These are phyloP conservation scores for Trichosporon coremiiforme DNA, from an alignment of 1,284 basidiomycete genomes.

Conservation along the genomic window DNA sequence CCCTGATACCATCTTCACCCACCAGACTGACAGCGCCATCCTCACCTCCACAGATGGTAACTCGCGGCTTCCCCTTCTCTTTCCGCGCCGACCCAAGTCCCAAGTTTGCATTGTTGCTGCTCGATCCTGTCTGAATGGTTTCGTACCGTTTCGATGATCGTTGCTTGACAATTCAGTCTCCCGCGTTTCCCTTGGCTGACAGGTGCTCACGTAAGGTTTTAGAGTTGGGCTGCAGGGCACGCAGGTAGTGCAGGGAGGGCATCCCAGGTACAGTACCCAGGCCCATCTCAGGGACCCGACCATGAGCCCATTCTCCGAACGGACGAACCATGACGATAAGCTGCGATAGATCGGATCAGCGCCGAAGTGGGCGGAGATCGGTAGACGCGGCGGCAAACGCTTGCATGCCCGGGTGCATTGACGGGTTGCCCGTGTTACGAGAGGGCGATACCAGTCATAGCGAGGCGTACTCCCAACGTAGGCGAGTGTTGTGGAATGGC, in stretches of 20 bases:
- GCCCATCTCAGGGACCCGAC: not conserved
- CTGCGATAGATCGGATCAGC: not conserved
- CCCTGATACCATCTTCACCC: not conserved
- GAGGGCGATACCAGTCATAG: not conserved
- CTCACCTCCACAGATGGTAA: not conserved
- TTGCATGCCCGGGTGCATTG: not conserved
- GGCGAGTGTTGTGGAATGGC: too few species aligned
- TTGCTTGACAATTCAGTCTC: constrained; percentile 15
- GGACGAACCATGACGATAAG: not conserved
- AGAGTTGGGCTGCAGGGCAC: not conserved
- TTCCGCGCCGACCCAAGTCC: not conserved
- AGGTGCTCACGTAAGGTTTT: not conserved
- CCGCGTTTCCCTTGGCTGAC: not conserved
- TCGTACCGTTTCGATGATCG: not conserved
- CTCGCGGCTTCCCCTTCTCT: not conserved
- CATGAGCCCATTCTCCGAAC: not conserved
- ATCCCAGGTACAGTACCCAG: not conserved
- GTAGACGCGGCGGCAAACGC: not conserved
- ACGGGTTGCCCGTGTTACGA: not conserved
- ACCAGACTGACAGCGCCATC: not conserved
- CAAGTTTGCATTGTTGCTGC: not conserved
- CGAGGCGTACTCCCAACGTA: too few species aligned
- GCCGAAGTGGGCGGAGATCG: not conserved
- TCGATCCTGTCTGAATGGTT: not conserved
- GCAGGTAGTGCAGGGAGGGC: too few species aligned